phyloP scores from a whole-genome alignment of 805 yeast genomes.

The Candida morakotiae region DNA sequence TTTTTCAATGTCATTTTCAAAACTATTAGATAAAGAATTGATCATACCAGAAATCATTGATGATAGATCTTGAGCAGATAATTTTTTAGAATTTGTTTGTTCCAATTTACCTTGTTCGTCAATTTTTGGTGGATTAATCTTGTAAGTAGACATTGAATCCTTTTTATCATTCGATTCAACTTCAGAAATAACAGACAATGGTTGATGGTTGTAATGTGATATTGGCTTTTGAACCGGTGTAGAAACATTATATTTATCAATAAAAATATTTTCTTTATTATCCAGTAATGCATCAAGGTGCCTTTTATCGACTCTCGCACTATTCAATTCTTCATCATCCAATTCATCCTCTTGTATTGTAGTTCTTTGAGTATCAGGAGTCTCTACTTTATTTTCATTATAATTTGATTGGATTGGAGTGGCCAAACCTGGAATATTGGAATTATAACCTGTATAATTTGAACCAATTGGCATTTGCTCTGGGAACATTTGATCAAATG shows the following conservation, averaged over 20 bases:
- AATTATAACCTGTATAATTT: conserved; percentile 6
- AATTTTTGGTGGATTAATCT: conserved; percentile 31
- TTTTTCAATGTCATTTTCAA: conserved; percentile 48
- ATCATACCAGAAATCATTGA: conserved; percentile 39
- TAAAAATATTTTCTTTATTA: conserved; percentile 47
- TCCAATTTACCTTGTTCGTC: conserved; percentile 27
- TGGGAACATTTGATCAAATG: not conserved
- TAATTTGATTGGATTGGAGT: conserved; percentile 23
- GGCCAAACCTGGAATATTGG: conserved; percentile 15
- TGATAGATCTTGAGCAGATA: conserved; percentile 31
- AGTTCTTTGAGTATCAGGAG: conserved; percentile 45
- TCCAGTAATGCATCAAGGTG: conserved; percentile 27
- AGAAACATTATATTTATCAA: conserved; percentile 29
- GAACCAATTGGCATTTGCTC: conserved; percentile 3
- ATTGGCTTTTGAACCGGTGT: conserved; percentile 24
- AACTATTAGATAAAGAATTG: conserved; percentile 49
- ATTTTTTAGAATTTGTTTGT: conserved; percentile 13
- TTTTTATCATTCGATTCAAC: conserved; percentile 23
- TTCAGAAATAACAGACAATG: conserved; percentile 30
- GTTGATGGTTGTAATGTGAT: conserved; percentile 15
- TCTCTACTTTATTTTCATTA: conserved; percentile 20
- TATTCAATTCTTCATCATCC: conserved; percentile 24
- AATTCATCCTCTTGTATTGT: conserved; percentile 40
- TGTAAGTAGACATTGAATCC: conserved; percentile 10
- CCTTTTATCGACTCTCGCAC: conserved; percentile 29